Evolutionary conservation across 192 early-diverging fungal genomes (phyloP).

Genomic region (Coemansia sp.): DNA sequence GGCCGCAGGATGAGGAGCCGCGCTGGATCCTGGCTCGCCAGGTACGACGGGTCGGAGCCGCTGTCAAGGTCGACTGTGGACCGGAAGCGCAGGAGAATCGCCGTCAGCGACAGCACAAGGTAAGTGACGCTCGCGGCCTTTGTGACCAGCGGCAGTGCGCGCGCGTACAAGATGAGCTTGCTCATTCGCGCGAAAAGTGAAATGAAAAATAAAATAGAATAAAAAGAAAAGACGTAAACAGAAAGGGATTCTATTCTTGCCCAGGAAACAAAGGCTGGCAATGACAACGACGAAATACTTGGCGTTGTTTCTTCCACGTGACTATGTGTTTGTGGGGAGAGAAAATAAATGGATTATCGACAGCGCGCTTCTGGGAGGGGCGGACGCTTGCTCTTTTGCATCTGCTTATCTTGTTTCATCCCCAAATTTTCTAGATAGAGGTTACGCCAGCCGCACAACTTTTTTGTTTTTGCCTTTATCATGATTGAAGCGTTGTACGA

Average conservation of each 20-base stretch:
- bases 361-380: too few relatives aligned
- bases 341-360: too few relatives aligned
- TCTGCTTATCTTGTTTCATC: not conserved
- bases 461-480: conserved; percentile 4
- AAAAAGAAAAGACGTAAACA: not conserved
- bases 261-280: too few relatives aligned
- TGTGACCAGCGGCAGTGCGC: conserved; percentile 37
- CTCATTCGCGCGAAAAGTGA: conserved; percentile 23
- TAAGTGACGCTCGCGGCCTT: conserved; percentile 21
- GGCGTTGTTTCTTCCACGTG: too few relatives aligned
- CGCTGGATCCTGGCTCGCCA: conserved; percentile 25
- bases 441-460: not conserved
- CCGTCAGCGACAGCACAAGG: conserved; percentile 20
- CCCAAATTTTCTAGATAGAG: not conserved
- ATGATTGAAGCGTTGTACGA: conserved; percentile 61
- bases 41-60: conserved; percentile 7
- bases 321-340: too few relatives aligned
- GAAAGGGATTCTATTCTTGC: too few relatives aligned
- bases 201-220: not conserved
- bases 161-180: conserved; percentile 21
- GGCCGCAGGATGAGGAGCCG: conserved; percentile 49
- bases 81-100: conserved; percentile 18
- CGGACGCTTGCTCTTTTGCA: too few relatives aligned
- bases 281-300: too few relatives aligned
- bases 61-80: not conserved